Evolutionary conservation across 345 rosid genomes (phyloP).

Genomic region (Pugionium dolabratum): DNA sequence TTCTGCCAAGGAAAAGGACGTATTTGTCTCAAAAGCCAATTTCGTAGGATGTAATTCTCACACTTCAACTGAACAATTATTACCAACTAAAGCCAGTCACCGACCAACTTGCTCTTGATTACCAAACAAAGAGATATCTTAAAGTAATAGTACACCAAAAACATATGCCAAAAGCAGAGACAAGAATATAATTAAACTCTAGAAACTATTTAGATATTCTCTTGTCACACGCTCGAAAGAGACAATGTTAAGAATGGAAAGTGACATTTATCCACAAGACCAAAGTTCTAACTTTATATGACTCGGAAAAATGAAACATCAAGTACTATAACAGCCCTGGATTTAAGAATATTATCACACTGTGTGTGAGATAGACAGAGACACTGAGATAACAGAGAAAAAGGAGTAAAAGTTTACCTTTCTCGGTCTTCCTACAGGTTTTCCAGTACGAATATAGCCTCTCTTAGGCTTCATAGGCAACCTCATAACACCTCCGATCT

Average conservation of each 20-base stretch:
- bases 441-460: constrained; percentile 41
- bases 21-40: too few relatives aligned
- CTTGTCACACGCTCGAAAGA: constrained; percentile 14
- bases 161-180: too few relatives aligned
- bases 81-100: too few relatives aligned
- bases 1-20: too few relatives aligned
- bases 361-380: neutral
- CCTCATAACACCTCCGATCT: constrained; percentile 40
- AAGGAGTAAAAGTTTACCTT: constrained; percentile 46
- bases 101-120: neutral
- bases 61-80: too few relatives aligned
- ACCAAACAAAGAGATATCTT: too few relatives aligned
- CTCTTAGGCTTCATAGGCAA: constrained; percentile 39
- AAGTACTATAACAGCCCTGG: neutral
- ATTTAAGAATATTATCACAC: neutral
- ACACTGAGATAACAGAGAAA: neutral
- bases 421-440: constrained; percentile 67
- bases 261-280: constrained; percentile 36
- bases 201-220: too few relatives aligned
- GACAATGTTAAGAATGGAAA: constrained; percentile 36
- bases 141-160: neutral
- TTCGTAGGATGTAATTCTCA: too few relatives aligned
- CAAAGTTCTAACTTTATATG: constrained; percentile 28
- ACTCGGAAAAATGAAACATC: constrained; percentile 10
- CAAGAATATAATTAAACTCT: too few relatives aligned